phyloP scores from a whole-genome alignment of 2,329 filamentous ascomycete species.

The Pseudogymnoascus sp. region DNA sequence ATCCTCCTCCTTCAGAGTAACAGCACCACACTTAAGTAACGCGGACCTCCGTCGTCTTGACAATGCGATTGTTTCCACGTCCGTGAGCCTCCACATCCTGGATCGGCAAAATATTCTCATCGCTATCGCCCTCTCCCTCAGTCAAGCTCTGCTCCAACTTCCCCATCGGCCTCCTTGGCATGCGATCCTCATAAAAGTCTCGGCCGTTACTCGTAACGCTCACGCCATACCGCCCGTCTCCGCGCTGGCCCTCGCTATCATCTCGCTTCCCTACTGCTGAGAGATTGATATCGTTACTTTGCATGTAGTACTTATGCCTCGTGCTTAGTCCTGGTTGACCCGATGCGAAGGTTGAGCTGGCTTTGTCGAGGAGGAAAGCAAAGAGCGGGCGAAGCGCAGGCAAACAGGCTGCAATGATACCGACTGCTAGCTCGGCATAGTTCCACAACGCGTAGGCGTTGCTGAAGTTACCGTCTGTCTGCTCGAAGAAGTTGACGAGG shows the following conservation, averaged over 20 bases:
- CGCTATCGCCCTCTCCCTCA: conserved; percentile 15
- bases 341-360: conserved; percentile 11
- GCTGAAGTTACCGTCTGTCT: conserved; percentile 29
- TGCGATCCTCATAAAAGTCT: conserved; percentile 11
- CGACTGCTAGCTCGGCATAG: conserved; percentile 37
- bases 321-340: neutral
- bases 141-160: conserved; percentile 13
- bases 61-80: conserved; percentile 12
- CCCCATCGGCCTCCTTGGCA: conserved; percentile 14
- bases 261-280: conserved; percentile 13
- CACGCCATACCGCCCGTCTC: conserved; percentile 16
- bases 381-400: conserved; percentile 37
- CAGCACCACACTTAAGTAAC: conserved; percentile 10
- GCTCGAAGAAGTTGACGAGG: conserved; percentile 30
- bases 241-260: neutral
- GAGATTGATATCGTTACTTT: conserved; percentile 20
- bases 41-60: conserved; percentile 19
- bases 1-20: neutral
- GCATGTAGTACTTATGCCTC: conserved; percentile 21
- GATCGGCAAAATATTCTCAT: conserved; percentile 19
- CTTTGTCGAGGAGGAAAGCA: conserved; percentile 28
- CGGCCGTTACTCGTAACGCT: conserved; percentile 14
- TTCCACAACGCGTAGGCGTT: conserved; percentile 37
- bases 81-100: conserved; percentile 12
- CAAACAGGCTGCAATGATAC: conserved; percentile 36